Evolutionary conservation across 2,329 filamentous ascomycete genomes (phyloP).

Genomic region (Aureobasidium leucospermi): DNA sequence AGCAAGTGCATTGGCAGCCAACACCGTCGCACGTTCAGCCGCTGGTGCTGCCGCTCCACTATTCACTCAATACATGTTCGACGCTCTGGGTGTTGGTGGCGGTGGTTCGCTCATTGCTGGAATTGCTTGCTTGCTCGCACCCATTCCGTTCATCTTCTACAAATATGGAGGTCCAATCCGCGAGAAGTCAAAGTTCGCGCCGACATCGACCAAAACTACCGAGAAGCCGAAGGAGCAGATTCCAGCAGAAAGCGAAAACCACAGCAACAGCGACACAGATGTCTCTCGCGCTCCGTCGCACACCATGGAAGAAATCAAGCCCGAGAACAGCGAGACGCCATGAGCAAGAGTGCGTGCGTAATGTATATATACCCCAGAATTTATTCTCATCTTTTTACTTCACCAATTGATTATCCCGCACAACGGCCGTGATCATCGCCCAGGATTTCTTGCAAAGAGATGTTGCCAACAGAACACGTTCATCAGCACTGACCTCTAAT

Average conservation of each 20-base stretch:
- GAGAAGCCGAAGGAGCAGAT: conserved; percentile 6
- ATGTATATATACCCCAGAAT: neutral
- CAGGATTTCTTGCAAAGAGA: no score
- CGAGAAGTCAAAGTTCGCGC: conserved; percentile 22
- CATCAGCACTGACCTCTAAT: neutral
- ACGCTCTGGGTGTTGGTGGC: conserved; percentile 25
- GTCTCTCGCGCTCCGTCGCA: conserved; percentile 2
- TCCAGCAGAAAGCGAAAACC: neutral
- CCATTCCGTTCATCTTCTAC: conserved; percentile 29
- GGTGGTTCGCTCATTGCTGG: conserved; percentile 38
- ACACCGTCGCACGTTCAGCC: conserved; percentile 25
- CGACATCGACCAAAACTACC: conserved; percentile 16
- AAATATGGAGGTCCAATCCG: conserved; percentile 24
- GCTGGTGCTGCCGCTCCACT: conserved; percentile 25
- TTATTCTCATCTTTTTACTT: neutral
- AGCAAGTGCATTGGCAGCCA: conserved; percentile 25
- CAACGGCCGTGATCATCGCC: no score
- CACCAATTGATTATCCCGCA: neutral
- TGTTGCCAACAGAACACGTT: no score
- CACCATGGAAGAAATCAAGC: neutral
- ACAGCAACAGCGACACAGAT: neutral
- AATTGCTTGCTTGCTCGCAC: conserved; percentile 29
- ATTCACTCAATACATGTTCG: conserved; percentile 27
- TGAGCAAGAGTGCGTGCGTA: neutral
- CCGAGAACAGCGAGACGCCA: neutral